Conservation (phyloP, 345 rosid genomes). For the Eucalyptus erythrocorys region DNA sequence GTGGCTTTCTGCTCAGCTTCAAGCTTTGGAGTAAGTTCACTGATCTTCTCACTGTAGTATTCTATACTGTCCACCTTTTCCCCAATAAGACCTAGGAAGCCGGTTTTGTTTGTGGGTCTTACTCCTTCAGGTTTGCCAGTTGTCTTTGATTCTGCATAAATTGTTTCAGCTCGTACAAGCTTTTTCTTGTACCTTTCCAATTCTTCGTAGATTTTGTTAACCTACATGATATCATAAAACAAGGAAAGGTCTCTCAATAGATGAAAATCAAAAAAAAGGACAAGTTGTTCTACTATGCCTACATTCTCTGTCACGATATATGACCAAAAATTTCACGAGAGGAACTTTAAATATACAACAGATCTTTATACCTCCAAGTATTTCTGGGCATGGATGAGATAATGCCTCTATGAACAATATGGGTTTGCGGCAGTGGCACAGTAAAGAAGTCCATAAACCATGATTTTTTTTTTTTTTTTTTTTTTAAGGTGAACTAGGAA, state of each 20-base stretch:
- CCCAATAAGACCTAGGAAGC: constrained; percentile 63
- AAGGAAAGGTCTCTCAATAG: neutral
- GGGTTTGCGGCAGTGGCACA: neutral
- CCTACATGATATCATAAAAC: constrained; percentile 23
- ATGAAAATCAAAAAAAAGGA: neutral
- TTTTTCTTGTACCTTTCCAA: constrained; percentile 78
- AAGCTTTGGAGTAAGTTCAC: constrained; percentile 30
- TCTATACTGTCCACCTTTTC: constrained; percentile 64
- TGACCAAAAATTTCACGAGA: neutral
- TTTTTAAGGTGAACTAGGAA: neutral
- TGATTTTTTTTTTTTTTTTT: neutral
- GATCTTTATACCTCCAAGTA: neutral
- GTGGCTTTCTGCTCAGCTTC: constrained; percentile 72
- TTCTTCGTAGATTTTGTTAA: constrained; percentile 49
- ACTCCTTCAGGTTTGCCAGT: constrained; percentile 23
- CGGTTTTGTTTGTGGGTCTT: constrained; percentile 52
- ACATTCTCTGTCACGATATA: neutral
- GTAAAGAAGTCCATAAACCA: neutral
- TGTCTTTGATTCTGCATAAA: constrained; percentile 22
- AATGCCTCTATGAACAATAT: neutral
- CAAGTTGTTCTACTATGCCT: neutral
- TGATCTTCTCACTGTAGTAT: constrained; percentile 50
- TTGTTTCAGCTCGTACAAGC: constrained; percentile 65
- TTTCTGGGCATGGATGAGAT: neutral
- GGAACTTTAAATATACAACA: neutral